These are phyloP conservation scores for Chaetomium cochliodes DNA, from an alignment of 495 filamentous ascomycete genomes.

Conservation along the genomic window DNA sequence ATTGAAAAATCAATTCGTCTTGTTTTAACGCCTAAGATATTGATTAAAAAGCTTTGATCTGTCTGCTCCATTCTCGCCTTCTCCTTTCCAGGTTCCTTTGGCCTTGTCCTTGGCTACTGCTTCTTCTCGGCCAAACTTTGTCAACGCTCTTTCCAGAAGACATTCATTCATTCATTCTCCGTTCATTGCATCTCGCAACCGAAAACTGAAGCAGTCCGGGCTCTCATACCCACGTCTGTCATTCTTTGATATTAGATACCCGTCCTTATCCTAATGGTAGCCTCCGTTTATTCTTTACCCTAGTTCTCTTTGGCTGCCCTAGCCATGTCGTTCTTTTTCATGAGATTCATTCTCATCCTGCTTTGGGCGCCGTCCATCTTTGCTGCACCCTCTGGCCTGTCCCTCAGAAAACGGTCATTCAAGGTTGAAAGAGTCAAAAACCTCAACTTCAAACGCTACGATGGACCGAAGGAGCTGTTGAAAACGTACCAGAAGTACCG, in stretches of 20 bases:
- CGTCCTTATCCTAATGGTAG: too few relatives aligned
- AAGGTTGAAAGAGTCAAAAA: slow-evolving; percentile 60
- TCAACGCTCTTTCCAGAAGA: too few relatives aligned
- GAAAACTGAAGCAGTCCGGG: too few relatives aligned
- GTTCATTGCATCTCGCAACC: too few relatives aligned
- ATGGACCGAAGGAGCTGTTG: slow-evolving; percentile 57
- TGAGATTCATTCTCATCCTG: slow-evolving; percentile 36
- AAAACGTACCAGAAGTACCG: slow-evolving; percentile 66
- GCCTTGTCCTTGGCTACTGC: neutral
- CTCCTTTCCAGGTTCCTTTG: too few relatives aligned
- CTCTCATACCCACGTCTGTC: too few relatives aligned
- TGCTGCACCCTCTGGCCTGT: slow-evolving; percentile 40
- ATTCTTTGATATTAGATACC: too few relatives aligned
- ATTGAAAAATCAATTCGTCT: too few relatives aligned
- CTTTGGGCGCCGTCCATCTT: slow-evolving; percentile 43
- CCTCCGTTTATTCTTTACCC: too few relatives aligned
- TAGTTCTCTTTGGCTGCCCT: neutral
- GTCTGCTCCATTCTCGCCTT: neutral
- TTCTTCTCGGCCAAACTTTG: neutral
- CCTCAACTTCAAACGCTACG: slow-evolving; percentile 46
- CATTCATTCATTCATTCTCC: too few relatives aligned
- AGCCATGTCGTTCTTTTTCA: slow-evolving; percentile 40
- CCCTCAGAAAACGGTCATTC: slow-evolving; percentile 51
- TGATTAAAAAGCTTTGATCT: neutral
- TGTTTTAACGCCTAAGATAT: too few relatives aligned